Conservation (phyloP, 148 eudicot species). For the Pouteria glomerata region DNA sequence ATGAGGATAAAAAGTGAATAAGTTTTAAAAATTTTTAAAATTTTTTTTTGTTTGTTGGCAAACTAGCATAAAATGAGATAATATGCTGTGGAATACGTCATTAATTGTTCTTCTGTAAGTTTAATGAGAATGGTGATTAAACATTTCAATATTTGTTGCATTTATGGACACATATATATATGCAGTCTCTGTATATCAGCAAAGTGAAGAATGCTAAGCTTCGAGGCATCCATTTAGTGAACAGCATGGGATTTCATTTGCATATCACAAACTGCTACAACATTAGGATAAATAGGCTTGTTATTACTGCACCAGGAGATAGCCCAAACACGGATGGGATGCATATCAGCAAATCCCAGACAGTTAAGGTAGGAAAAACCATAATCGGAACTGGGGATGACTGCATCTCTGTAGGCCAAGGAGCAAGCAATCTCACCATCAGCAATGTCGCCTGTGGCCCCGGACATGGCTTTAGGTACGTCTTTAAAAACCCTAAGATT, state of each 20-base stretch:
- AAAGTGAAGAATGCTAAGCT: conserved; percentile 22
- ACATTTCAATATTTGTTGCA: too few relatives aligned
- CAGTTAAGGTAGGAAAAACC: conserved; percentile 22
- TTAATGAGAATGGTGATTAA: too few relatives aligned
- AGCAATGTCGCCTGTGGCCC: conserved; percentile 40
- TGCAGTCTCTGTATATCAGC: too few relatives aligned
- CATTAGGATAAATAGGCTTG: conserved; percentile 26
- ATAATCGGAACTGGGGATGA: conserved; percentile 50
- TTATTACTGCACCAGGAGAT: conserved; percentile 29
- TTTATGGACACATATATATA: too few relatives aligned
- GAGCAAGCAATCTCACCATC: conserved; percentile 24
- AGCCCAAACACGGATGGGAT: conserved; percentile 63
- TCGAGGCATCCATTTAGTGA: conserved; percentile 23
- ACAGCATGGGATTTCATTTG: conserved; percentile 45
- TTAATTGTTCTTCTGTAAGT: too few relatives aligned
- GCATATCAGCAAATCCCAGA: conserved; percentile 33
- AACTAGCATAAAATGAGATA: too few relatives aligned
- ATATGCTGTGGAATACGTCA: too few relatives aligned
- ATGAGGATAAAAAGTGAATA: too few relatives aligned
- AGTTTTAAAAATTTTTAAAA: too few relatives aligned
- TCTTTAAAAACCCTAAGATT: too few relatives aligned
- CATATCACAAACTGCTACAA: conserved; percentile 26
- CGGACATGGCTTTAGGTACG: conserved; percentile 73
- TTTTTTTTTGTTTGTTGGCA: too few relatives aligned
- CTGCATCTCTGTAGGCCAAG: conserved; percentile 56